Evolutionary conservation across 2,329 filamentous ascomycete species (phyloP), one percentile per base, ranked within the genome.

Genomic region (Lasiodiplodia hormozganensis): DNA sequence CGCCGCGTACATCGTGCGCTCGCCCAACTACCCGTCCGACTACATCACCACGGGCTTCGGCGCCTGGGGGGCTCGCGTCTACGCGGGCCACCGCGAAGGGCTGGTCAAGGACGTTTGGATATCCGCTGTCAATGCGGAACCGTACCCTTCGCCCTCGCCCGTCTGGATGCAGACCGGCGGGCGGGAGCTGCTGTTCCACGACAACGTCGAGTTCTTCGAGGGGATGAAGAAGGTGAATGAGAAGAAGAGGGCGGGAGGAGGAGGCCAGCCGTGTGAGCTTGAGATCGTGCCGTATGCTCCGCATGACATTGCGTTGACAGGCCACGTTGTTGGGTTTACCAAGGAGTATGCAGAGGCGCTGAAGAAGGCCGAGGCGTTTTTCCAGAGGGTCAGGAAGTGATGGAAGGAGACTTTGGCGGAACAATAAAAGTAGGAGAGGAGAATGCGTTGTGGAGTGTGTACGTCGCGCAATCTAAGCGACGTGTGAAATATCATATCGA

Each of bases 241-340:
- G 21, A 11, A 21, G 25, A 11, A 14, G n/a, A n/a, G n/a, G n/a
- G n/a, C n/a, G 25, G 36, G 28, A 11, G 36, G 56, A 28, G 31
- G 36, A 1, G 36, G 40, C 2, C 40, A 49, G 18, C 40, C 40
- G 40, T 62, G 58, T 6, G 77, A 77, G 64, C 69, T 83, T 14
- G 76, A 82, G 34, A 65, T 64, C 70, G 74, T 82, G 71, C 71
- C 79, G 58, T 69, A 74, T 11, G 81, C 78, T 4, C 79, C 80
- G 23, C 85, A 87, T 72, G 85, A 86, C 73, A 81, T 85, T 7
- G 69, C 85, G 21, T 62, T 83, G 1, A 2, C 82, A 1, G 84
- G 81, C 0, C 69, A 76, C 21, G 18, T 78, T 1, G 25, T 83
- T 2, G 84, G 84, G 0, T 86, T 84, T 69, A 72, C 80, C 60